These are phyloP conservation scores for Cyclostephanos tholiformis DNA, from an alignment of 108 stramenopile species.

Conservation along the genomic window DNA sequence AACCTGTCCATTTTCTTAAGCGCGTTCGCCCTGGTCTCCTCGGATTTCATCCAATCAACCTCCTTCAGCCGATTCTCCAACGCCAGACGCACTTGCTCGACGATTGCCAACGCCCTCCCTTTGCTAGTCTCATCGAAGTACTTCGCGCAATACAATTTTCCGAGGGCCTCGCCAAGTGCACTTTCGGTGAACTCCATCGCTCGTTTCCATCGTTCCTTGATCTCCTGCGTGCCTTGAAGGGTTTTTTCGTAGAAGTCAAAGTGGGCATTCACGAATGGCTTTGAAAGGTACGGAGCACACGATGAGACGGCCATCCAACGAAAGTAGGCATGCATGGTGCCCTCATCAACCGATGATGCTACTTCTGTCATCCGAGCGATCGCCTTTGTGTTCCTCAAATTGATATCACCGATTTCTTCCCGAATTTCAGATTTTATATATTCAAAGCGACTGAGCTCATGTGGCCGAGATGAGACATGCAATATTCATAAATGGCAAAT, in stretches of 20 bases:
- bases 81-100: constrained; percentile 75
- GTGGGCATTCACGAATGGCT: constrained; percentile 59
- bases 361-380: constrained; percentile 55
- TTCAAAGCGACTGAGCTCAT: neutral
- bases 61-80: constrained; percentile 80
- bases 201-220: constrained; percentile 85
- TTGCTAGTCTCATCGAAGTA: constrained; percentile 77
- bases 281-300: constrained; percentile 61
- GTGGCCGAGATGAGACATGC: neutral
- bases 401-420: constrained; percentile 63
- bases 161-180: constrained; percentile 79
- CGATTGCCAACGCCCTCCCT: constrained; percentile 63
- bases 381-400: constrained; percentile 68
- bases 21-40: constrained; percentile 62
- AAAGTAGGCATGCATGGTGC: constrained; percentile 55
- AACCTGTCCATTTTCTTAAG: constrained; percentile 82
- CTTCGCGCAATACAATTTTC: constrained; percentile 74
- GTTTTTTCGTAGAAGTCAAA: constrained; percentile 76
- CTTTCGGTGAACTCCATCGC: constrained; percentile 75
- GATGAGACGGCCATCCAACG: constrained; percentile 54
- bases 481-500: neutral
- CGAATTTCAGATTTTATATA: neutral
- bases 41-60: constrained; percentile 87
- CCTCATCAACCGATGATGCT: constrained; percentile 33
- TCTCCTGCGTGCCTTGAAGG: constrained; percentile 69